phyloP scores from a whole-genome alignment of 257 asterid species.

The Petunia secreta region DNA sequence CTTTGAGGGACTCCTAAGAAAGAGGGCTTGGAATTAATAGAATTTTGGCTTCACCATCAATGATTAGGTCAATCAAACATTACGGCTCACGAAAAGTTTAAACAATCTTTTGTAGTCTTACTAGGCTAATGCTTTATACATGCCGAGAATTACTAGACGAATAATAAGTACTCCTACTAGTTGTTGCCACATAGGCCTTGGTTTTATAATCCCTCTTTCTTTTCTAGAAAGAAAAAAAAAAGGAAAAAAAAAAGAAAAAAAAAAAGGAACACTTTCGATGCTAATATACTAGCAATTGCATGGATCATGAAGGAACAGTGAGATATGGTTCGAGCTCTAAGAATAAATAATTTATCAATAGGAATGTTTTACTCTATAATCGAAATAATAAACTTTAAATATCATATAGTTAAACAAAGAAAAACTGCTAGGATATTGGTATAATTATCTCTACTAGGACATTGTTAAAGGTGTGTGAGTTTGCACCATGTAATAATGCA shows the following conservation, averaged over 20 bases:
- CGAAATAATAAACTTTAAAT: too few species aligned
- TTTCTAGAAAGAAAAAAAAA: too few species aligned
- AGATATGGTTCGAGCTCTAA: too few species aligned
- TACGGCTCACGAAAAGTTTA: neutral
- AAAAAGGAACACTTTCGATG: too few species aligned
- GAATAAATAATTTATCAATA: too few species aligned
- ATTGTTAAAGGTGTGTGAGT: neutral
- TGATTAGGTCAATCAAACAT: constrained; percentile 22
- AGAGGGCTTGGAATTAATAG: neutral
- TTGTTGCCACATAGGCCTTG: neutral
- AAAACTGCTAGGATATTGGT: too few species aligned
- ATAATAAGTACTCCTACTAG: neutral
- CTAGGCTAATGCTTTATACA: neutral
- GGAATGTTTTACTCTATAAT: too few species aligned
- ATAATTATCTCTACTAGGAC: neutral
- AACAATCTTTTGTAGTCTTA: neutral
- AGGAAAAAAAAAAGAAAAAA: too few species aligned
- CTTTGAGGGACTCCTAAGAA: neutral
- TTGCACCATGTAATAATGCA: neutral
- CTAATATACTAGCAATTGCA: too few species aligned
- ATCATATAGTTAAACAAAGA: too few species aligned
- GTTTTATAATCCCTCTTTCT: too few species aligned
- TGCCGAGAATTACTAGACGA: constrained; percentile 1
- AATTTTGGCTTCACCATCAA: neutral
- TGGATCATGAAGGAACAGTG: too few species aligned